Evolutionary conservation across 139 green algal genomes (phyloP).

Genomic region (Ettlia oleoabundans): DNA sequence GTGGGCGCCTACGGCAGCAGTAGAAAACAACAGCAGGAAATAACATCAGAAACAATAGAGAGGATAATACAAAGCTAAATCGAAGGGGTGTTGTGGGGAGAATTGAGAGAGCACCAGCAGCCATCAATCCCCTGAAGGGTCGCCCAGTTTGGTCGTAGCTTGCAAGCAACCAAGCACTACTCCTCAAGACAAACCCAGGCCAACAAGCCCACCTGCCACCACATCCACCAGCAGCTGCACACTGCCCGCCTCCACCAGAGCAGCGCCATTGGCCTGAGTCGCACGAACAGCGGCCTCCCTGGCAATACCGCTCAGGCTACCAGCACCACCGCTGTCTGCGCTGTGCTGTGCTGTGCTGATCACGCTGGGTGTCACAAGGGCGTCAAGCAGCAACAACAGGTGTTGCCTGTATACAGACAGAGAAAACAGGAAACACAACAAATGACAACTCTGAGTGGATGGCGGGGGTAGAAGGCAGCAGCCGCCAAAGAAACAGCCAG

Average conservation of each 20-base stretch:
- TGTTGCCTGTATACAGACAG: constrained; percentile 43
- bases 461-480: no score
- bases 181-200: not conserved
- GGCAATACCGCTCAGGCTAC: not conserved
- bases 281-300: constrained; percentile 21
- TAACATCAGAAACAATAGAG: no score
- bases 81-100: no score
- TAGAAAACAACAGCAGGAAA: not conserved
- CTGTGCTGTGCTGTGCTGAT: constrained; percentile 47
- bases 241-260: constrained; percentile 73
- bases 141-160: no score
- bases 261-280: constrained; percentile 65
- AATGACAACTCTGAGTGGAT: no score
- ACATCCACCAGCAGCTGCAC: constrained; percentile 85
- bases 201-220: constrained; percentile 54
- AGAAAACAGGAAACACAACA: not conserved
- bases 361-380: constrained; percentile 63
- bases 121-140: no score
- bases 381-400: constrained; percentile 81
- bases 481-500: no score
- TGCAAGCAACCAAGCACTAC: not conserved
- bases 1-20: constrained; percentile 60
- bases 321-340: not conserved
- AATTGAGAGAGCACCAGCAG: no score
- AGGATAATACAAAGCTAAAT: no score